These are phyloP conservation scores for Limonium bicolor DNA, from an alignment of 148 eudicot species.

Conservation along the genomic window DNA sequence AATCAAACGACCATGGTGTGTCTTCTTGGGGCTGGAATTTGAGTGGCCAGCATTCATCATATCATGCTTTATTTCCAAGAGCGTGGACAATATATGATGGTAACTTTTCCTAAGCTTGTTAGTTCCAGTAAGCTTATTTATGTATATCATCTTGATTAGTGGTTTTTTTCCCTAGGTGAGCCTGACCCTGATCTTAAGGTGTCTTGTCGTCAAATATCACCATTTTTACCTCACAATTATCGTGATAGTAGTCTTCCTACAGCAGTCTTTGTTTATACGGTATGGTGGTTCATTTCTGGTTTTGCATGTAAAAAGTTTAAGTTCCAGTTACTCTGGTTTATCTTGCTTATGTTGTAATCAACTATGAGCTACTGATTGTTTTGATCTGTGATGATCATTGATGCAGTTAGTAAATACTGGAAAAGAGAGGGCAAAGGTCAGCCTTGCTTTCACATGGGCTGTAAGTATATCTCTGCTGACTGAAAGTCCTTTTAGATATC, in stretches of 20 bases:
- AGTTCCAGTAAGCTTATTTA: neutral
- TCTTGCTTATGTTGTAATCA: neutral
- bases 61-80: slow-evolving; percentile 95
- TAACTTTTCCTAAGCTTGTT: slow-evolving; percentile 7
- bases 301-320: neutral
- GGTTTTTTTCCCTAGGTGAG: slow-evolving; percentile 47
- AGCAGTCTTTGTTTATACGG: slow-evolving; percentile 92
- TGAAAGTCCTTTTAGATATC: neutral
- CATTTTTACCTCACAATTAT: slow-evolving; percentile 92
- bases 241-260: slow-evolving; percentile 95
- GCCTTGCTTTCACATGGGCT: slow-evolving; percentile 96
- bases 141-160: neutral
- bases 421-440: slow-evolving; percentile 94
- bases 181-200: slow-evolving; percentile 97
- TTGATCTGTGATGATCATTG: slow-evolving; percentile 5
- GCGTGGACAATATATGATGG: slow-evolving; percentile 99
- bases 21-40: slow-evolving; percentile 99
- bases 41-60: slow-evolving; percentile 92
- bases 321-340: neutral
- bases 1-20: slow-evolving; percentile 57
- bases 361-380: too few relatives aligned
- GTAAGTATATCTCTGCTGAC: slow-evolving; percentile 32
- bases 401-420: slow-evolving; percentile 88
- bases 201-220: slow-evolving; percentile 97
- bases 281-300: slow-evolving; percentile 13